Evolutionary conservation across 352 stramenopile genomes (phyloP), one percentile per base, ranked within the genome.

Genomic region (Pythium aquatile): DNA sequence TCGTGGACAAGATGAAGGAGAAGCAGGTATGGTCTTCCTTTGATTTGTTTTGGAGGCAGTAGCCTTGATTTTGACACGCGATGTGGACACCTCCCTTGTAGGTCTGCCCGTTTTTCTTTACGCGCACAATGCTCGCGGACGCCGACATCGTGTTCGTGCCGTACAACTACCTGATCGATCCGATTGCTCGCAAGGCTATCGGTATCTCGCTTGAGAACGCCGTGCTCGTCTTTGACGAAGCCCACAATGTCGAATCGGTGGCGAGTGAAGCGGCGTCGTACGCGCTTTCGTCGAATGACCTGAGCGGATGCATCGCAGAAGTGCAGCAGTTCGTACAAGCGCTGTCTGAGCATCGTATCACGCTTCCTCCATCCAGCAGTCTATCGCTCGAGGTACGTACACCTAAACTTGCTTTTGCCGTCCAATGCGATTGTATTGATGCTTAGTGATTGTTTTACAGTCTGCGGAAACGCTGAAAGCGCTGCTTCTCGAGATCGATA

Each of bases 111-210:
- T 99, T 99, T 74, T 99, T 98, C 72, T 76, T 98, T 51, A 97
- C 85, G 5, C 81, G 97, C 29, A 89, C 85, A 24, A 93, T 97
- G 58, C 68, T 98, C 7, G 77, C 91, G 3, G 79, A 98, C 53
- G 96, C 97, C 9, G 93, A 99, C 63, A 88, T 99, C 61, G 76
- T 99, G 29, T 97, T 99, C 59, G 91, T 99, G 60, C 98, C 98
- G 2, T 99, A 99, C 84, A 99, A 99, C 77, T 99, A 99, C 74
- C 79, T 99, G 0, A 98, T 99, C 74, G 97, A 99, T 68, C 88
- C 96, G 16, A 59, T 91, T 42, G 85, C 90, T 5, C 84, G 90
- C 13, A 87, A 91, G 42, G 93, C 96, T 2, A 90, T 98, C 10
- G 91, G 98, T 24, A 93, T 99, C 33, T 91, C 97, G 33, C 98